Conservation (phyloP, 331 rosid species). For the Pyrus hybrid region DNA sequence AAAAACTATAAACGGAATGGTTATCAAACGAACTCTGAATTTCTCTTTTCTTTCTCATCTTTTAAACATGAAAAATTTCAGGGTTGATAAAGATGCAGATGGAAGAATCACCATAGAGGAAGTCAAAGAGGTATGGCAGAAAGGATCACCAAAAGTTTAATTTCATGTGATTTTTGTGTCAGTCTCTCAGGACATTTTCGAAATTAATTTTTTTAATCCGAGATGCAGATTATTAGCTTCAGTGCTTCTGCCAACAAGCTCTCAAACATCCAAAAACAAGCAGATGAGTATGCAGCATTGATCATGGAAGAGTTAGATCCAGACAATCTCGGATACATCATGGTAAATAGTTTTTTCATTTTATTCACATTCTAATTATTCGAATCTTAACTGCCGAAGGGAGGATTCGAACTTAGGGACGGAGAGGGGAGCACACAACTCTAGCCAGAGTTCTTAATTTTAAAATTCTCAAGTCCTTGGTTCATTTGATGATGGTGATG, state of each 20-base stretch:
- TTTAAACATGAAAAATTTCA: neutral
- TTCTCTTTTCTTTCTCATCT: no score
- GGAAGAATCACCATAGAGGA: slow-evolving; percentile 9
- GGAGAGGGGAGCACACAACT: no score
- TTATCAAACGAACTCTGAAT: no score
- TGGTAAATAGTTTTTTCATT: slow-evolving; percentile 26
- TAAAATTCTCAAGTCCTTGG: no score
- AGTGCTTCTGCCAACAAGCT: slow-evolving; percentile 76
- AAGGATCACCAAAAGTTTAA: no score
- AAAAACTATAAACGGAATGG: no score
- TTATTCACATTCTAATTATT: no score
- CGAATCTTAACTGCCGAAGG: no score
- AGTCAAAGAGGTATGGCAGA: slow-evolving; percentile 5
- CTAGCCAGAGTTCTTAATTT: no score
- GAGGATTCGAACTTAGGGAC: no score
- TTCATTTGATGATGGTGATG: neutral
- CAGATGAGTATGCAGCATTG: slow-evolving; percentile 68
- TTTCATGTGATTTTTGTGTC: neutral
- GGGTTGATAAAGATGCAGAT: slow-evolving; percentile 17
- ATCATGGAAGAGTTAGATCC: slow-evolving; percentile 92
- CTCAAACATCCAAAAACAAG: slow-evolving; percentile 59
- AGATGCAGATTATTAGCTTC: slow-evolving; percentile 48
- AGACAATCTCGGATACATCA: slow-evolving; percentile 47
- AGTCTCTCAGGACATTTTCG: neutral
- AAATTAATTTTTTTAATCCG: neutral